Conservation (phyloP, 2,329 filamentous ascomycete species). For the Diplodia seriata region DNA sequence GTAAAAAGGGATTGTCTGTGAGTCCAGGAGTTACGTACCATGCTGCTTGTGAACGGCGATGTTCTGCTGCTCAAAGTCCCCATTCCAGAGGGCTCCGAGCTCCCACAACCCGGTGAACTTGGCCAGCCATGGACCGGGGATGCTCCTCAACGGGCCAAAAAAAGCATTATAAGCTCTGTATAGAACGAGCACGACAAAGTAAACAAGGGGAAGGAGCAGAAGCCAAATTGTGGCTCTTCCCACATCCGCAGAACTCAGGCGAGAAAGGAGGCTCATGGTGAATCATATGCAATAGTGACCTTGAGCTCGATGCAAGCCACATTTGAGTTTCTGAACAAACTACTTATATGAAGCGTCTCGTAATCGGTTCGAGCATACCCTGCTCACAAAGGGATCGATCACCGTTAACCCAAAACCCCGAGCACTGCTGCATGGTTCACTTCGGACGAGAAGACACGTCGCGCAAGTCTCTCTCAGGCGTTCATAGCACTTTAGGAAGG, state of each 20-base stretch:
- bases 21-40: not conserved
- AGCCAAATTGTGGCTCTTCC: not conserved
- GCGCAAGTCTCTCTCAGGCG: not conserved
- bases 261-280: not conserved
- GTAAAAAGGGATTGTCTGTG: not conserved
- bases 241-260: not conserved
- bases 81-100: conserved; percentile 35
- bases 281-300: not conserved
- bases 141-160: conserved; percentile 34
- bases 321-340: not conserved
- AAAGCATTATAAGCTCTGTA: conserved; percentile 7
- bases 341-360: not conserved
- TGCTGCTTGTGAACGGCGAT: conserved; percentile 36
- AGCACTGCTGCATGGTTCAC: not conserved
- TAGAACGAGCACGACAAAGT: not conserved
- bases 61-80: conserved; percentile 36
- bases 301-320: not conserved
- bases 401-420: not conserved
- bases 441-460: not conserved
- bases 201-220: not conserved
- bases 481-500: not conserved
- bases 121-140: conserved; percentile 37
- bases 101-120: conserved; percentile 38
- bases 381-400: not conserved
- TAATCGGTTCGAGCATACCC: not conserved